Percentiles rank a stretch among this genome's conserved stretches.
Evolutionary conservation across 2,329 filamentous ascomycete species (phyloP).

Genomic region (Stachybotrys chartarum): DNA sequence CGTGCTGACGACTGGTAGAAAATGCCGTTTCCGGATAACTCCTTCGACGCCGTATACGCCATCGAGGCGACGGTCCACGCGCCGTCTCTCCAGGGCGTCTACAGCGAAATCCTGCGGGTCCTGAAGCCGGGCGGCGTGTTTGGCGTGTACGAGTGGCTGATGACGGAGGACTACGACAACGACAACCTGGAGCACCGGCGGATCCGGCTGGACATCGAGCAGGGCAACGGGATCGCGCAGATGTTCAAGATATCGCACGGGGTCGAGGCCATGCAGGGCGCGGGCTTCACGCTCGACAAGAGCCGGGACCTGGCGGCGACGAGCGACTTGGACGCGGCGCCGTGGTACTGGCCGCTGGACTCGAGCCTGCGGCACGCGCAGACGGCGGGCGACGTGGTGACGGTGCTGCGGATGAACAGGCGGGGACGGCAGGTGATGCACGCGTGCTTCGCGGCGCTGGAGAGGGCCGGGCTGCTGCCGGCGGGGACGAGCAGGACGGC

Average conservation of each 20-base stretch:
- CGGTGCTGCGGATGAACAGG: constrained; percentile 78
- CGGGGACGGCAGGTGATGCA: constrained; percentile 65
- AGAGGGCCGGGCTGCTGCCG: constrained; percentile 64
- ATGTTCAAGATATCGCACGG: constrained; percentile 82
- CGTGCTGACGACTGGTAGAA: constrained; percentile 41
- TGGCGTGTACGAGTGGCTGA: constrained; percentile 94
- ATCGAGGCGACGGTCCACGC: constrained; percentile 94
- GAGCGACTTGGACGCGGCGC: constrained; percentile 38
- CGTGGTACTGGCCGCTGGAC: constrained; percentile 82
- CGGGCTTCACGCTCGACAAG: constrained; percentile 68
- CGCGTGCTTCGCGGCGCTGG: constrained; percentile 63
- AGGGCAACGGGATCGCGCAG: constrained; percentile 88
- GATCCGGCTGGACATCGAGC: constrained; percentile 85
- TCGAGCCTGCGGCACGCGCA: constrained; percentile 74
- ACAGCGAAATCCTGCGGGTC: constrained; percentile 83
- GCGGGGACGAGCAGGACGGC: constrained; percentile 80
- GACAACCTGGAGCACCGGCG: constrained; percentile 73
- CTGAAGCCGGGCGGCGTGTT: constrained; percentile 92
- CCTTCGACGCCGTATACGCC: constrained; percentile 87
- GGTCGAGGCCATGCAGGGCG: constrained; percentile 70
- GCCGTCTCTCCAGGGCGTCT: constrained; percentile 78
- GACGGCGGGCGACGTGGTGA: constrained; percentile 64
- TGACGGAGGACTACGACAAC: constrained; percentile 92
- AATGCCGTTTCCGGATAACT: constrained; percentile 85
- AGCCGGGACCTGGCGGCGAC: constrained; percentile 49